Evolutionary conservation across 306 rosid genomes (phyloP), one percentile per base, ranked within the genome.

Genomic region (Coriaria nepalensis): DNA sequence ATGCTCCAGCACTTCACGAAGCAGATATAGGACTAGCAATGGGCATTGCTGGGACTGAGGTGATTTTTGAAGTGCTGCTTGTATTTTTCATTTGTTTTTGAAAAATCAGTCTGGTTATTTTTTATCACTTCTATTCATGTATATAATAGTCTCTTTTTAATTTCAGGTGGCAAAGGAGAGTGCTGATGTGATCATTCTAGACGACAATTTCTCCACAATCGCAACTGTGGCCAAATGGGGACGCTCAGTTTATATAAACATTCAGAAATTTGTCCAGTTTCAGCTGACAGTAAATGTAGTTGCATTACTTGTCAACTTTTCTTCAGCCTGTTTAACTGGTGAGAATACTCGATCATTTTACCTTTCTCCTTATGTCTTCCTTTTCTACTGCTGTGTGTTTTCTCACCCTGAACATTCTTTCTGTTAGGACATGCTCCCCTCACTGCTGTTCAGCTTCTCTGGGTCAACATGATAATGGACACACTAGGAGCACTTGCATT

Each of bases 391-490:
- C 48, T 52, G 37, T 15, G 37, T 15, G 0, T 39, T 59, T 10
- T 11, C 48, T 38, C 33, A 32, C 4, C 38, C 35, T 53, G 49
- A 5, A 37, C 54, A 35, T 32, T 33, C 56, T 46, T 62, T 29
- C 41, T 60, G 41, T 50, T 62, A 90, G 97, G 97, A 62, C 84
- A 65, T 52, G 77, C 97, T 67, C 97, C 95, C 41, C 95, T 90
- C 50, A 75, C 97, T n/a, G 97, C 97, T 33, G 97, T 84, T 67
- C 97, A 90, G 71, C 95, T 90, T 61, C 82, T 90, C 36, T 90
- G 97, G 97, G 97, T 90, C 64, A 90, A 90, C 74, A 90, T 90
- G 97, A 90, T 90, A 67, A 90, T 85, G 98, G 98, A 90, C 66
- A 90, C 98, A 64, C 75, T 90, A 45, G 98, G 98, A 68, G 98